These are phyloP conservation scores for Naematelia aurantialba DNA, from an alignment of 768 basidiomycete species.

Conservation along the genomic window DNA sequence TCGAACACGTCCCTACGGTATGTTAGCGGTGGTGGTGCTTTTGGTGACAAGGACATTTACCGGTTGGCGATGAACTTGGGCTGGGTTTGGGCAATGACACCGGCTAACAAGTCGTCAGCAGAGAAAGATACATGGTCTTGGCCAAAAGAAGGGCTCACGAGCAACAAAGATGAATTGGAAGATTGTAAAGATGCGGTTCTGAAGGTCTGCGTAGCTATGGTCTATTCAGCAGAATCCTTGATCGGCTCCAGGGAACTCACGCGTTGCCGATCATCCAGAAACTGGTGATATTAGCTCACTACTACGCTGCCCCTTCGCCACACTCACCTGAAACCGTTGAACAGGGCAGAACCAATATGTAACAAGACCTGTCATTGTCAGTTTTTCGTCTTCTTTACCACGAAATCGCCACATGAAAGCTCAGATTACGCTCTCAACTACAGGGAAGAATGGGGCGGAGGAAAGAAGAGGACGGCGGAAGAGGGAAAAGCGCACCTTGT, in stretches of 20 bases:
- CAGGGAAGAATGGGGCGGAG: too few relatives aligned
- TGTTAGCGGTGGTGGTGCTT: too few relatives aligned
- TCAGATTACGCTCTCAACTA: too few relatives aligned
- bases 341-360: conserved; percentile 35
- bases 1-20: conserved; percentile 54
- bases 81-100: conserved; percentile 73
- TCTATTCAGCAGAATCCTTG: not conserved
- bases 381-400: too few relatives aligned
- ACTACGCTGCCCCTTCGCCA: too few relatives aligned
- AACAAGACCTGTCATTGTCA: conserved; percentile 23
- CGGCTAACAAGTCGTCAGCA: conserved; percentile 44
- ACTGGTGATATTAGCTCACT: too few relatives aligned
- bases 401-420: too few relatives aligned
- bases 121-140: conserved; percentile 60
- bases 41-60: too few relatives aligned
- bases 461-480: too few relatives aligned
- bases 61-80: conserved; percentile 73
- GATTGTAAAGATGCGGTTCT: conserved; percentile 52
- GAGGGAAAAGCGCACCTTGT: conserved; percentile 49
- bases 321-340: conserved; percentile 31
- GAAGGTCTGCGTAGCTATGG: conserved; percentile 21
- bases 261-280: conserved; percentile 41
- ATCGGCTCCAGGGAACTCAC: not conserved
- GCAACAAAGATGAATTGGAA: conserved; percentile 48
- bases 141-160: conserved; percentile 6